Percentiles rank a stretch among this genome's conserved stretches.
Conservation (phyloP, 352 stramenopile genomes). For the Globisporangium cederbergense region DNA sequence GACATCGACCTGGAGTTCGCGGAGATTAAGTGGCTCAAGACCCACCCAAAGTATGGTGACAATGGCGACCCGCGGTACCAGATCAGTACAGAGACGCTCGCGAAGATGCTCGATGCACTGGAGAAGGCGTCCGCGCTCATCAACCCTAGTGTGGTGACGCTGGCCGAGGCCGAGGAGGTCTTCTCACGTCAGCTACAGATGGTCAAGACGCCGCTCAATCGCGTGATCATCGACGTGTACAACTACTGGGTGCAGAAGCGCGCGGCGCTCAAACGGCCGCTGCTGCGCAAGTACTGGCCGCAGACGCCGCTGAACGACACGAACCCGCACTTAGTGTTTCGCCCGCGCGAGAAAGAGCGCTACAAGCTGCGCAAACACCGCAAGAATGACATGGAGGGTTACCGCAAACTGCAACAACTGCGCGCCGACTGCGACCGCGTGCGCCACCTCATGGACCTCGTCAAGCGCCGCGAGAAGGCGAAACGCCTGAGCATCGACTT, state of each 20-base stretch:
- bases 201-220: slow-evolving; percentile 70
- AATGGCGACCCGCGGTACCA: slow-evolving; percentile 80
- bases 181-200: slow-evolving; percentile 61
- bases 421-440: slow-evolving; percentile 92
- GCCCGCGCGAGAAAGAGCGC: slow-evolving; percentile 95
- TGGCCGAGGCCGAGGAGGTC: slow-evolving; percentile 69
- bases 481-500: slow-evolving; percentile 81
- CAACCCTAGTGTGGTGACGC: slow-evolving; percentile 73
- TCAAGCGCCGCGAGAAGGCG: slow-evolving; percentile 83
- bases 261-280: slow-evolving; percentile 86
- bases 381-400: slow-evolving; percentile 96
- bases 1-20: slow-evolving; percentile 79
- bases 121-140: slow-evolving; percentile 82
- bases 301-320: slow-evolving; percentile 95
- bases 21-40: slow-evolving; percentile 85
- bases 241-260: slow-evolving; percentile 96
- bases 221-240: slow-evolving; percentile 86
- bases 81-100: slow-evolving; percentile 58
- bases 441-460: slow-evolving; percentile 75
- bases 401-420: slow-evolving; percentile 92
- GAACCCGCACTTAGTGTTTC: slow-evolving; percentile 98
- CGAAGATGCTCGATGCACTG: slow-evolving; percentile 83
- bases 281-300: slow-evolving; percentile 95
- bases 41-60: slow-evolving; percentile 79
- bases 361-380: slow-evolving; percentile 96